Evolutionary conservation across 2,329 filamentous ascomycete species (phyloP), one percentile per base, ranked within the genome.

Genomic region (Paracorniculantispora psalliotae): DNA sequence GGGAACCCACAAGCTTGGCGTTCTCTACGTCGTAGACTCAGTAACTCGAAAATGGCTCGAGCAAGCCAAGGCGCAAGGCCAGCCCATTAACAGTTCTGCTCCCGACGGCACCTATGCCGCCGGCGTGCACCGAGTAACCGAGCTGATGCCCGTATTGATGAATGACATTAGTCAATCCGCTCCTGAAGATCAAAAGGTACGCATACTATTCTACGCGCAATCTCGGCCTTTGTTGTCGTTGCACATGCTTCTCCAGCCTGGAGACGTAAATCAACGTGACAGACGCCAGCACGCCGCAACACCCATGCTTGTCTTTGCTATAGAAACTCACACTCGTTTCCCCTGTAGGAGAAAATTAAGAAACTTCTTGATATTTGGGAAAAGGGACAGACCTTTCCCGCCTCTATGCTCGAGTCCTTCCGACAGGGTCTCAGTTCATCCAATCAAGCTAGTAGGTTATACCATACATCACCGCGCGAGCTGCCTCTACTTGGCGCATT

Each of bases 21-120:
- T 97, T 72, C 88, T 99, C 79, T 99, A 99, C 87, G 92, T 97
- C 79, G 91, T 99, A 92, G 94, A 99, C 83, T 96, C 93, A 81
- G 92, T 99, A 84, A 93, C 92, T 75, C 91, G 94, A 77, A 93
- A 96, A 80, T 99, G 94, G 93, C 87, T 96, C 80, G 93, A 97
- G 75, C 90, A 92, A 77, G 93, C 94, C 70, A 94, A 92, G 77
- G 84, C 87, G 70, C 84, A 89, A 66, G 90, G 90, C 69, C 92
- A 97, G 73, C 77, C 88, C 71, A 85, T 92, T 75, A 90, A 89
- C 77, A 87, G 84, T 74, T 82, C 86, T 75, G 91, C 92, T 65
- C 85, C 88, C 65, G 91, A 96, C 77, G 94, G 94, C 72, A 97
- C 92, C 58, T 97, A 88, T 81, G 91, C 92, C 72, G 92, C 92